Base-by-base conservation (phyloP, 1,284 basidiomycete genomes). In the Termitomyces sp. region DNA sequence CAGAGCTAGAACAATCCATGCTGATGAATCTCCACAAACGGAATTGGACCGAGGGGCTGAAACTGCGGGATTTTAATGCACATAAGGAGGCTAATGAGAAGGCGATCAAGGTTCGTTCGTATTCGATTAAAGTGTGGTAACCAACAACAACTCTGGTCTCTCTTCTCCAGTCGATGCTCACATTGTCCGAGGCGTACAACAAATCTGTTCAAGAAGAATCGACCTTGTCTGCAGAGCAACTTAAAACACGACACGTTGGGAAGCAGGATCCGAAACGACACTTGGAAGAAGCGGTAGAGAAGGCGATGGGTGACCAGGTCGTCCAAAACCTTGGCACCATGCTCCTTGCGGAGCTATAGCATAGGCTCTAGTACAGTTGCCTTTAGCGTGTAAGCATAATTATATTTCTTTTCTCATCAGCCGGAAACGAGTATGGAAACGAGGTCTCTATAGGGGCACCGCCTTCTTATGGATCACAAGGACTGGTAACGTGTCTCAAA, bases 211-310 rank as follows among this genome's bases (percentile, higher is more conserved):
- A 95, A 73, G 94, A 98, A 70, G 94, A 98, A 72, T 89, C 93
- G 50, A 96, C 93, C 26, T 75, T 98, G 55, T 90, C 92, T 17
- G 69, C 88, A 15, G 92, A 96, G 48, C 92, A 97, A 68, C 80
- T 97, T 48, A 95, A 96, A 76, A 97, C 93, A 53, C 84, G 94
- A 60, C 95, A 98, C 72, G 94, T 98, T 63, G 95, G 95, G 57
- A 98, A 97, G 73, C 92, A 96, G 66, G 94, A 98, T 75, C 94
- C 94, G 43, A 98, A 98, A 75, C 84, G 94, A 64, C 94, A 98
- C 77, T 72, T 98, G 61, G 94, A 96, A 67, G 95, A 97, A 73
- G 89, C 90, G 30, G 95, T 96, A n/a, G 94, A 97, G 73, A 91
- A 89, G 71, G 92, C 92, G 1, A 96, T 98, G 85, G 93, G 92